Base-by-base conservation (phyloP, 2,329 filamentous ascomycete species). In the Trichoderma cornu-damae region DNA sequence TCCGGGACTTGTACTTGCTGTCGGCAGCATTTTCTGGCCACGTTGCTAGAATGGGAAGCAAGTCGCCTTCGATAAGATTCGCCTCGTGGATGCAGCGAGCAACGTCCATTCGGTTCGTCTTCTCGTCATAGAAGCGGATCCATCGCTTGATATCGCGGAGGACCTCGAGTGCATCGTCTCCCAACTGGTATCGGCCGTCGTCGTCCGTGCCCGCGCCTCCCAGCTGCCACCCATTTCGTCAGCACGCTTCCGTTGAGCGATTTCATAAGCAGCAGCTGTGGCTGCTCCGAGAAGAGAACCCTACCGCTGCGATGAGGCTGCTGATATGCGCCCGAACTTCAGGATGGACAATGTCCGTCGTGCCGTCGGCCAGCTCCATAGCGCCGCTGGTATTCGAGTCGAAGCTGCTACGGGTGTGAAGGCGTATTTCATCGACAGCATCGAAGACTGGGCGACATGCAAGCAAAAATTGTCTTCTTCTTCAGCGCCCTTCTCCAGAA, bases 111-210 rank as follows among this genome's bases (percentile, higher is more conserved):
- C 93, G 87, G 69, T 96, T 95, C 62, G 87, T 85, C 70, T 95
- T 95, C 69, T 96, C 89, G 71, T 96, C 92, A 78, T 94, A 94
- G 61, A 96, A 84, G 65, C 90, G 91, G 64, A 99, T 81, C 94
- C 94, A 99, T 82, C 88, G 87, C 69, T 94, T 93, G 55, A 99
- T 80, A 73, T 99, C 94, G 61, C 93, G 91, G 58, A 99, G 79
- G 67, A 92, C 94, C 58, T 94, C 89, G 60, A 96, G 78, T 11
- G 92, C 93, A 69, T 96, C 93, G 72, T 97, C 93, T 72, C 94
- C 94, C 34, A 97, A 84, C 42, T 90, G 81, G 71, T 99, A 99
- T 67, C 81, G 81, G 57, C 89, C 89, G 67, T 91, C 86, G 66
- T 93, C 86, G 63, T 90, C 88, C 51, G 85, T 79, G 65, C 88